Evolutionary conservation across 1,139 yeast species (phyloP).

Genomic region (Pichiaceae sp.): DNA sequence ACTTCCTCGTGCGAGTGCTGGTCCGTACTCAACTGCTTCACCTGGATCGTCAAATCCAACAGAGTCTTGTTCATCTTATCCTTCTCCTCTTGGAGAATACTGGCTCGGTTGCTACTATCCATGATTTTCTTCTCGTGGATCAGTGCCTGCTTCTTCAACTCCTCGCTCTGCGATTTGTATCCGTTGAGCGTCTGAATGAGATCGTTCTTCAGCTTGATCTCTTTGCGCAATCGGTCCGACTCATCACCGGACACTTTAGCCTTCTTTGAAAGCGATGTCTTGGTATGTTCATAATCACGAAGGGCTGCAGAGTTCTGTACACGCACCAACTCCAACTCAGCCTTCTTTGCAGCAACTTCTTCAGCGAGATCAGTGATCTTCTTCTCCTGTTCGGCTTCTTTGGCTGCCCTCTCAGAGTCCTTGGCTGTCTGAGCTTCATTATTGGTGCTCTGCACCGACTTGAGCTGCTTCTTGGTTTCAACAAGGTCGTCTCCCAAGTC

Average conservation of each 20-base stretch:
- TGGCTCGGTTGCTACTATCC: conserved; percentile 25
- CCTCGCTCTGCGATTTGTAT: conserved; percentile 21
- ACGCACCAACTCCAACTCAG: conserved; percentile 26
- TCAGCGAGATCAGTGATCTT: conserved; percentile 12
- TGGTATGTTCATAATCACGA: conserved; percentile 26
- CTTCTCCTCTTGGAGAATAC: conserved; percentile 32
- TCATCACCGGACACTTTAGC: conserved; percentile 10
- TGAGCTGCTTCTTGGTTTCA: conserved; percentile 34
- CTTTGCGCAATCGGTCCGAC: conserved; percentile 4
- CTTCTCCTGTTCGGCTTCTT: conserved; percentile 13
- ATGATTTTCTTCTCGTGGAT: conserved; percentile 17
- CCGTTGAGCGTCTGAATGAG: conserved; percentile 7
- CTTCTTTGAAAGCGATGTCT: conserved; percentile 15
- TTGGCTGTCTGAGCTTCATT: neutral
- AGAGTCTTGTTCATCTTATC: conserved; percentile 32
- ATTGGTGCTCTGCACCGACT: conserved; percentile 8
- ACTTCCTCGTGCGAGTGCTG: conserved; percentile 27
- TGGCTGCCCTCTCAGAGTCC: conserved; percentile 1
- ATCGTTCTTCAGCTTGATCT: conserved; percentile 6
- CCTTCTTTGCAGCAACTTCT: conserved; percentile 18
- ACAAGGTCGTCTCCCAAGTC: conserved; percentile 74
- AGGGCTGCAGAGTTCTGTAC: conserved; percentile 27
- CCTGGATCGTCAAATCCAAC: conserved; percentile 35
- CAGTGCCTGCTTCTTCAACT: conserved; percentile 20
- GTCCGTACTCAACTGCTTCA: conserved; percentile 32